phyloP scores from a whole-genome alignment of 2,329 filamentous ascomycete genomes.

The Emergomyces africanus region DNA sequence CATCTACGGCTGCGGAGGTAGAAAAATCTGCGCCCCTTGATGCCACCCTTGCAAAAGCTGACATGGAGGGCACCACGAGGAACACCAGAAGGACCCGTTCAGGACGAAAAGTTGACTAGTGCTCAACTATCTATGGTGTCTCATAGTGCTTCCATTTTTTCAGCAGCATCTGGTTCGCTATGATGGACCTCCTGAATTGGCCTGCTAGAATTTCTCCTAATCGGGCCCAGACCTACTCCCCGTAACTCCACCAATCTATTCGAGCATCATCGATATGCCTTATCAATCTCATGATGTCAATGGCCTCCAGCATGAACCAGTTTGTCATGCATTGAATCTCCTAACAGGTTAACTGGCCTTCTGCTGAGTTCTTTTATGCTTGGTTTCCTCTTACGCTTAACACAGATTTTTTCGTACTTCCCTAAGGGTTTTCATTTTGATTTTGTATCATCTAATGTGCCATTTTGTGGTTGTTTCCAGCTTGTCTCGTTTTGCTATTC shows the following conservation, averaged over 20 bases:
- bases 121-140: neutral
- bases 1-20: constrained; percentile 10
- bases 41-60: constrained; percentile 1
- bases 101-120: neutral
- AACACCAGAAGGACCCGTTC: constrained; percentile 1
- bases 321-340: neutral
- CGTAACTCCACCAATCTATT: neutral
- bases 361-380: neutral
- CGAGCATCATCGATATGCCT: neutral
- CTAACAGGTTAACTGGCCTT: neutral
- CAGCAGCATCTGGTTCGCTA: neutral
- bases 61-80: constrained; percentile 13
- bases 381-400: neutral
- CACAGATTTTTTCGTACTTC: no score
- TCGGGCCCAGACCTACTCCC: neutral
- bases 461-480: neutral
- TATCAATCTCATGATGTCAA: neutral
- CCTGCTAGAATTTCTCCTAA: neutral
- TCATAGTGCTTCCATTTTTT: neutral
- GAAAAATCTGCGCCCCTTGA: neutral
- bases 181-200: neutral
- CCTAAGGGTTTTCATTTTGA: neutral
- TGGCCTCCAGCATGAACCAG: neutral
- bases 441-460: neutral
- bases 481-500: neutral